Evolutionary conservation across 2,329 filamentous ascomycete genomes (phyloP).

Genomic region (Aspergillus nomiae): DNA sequence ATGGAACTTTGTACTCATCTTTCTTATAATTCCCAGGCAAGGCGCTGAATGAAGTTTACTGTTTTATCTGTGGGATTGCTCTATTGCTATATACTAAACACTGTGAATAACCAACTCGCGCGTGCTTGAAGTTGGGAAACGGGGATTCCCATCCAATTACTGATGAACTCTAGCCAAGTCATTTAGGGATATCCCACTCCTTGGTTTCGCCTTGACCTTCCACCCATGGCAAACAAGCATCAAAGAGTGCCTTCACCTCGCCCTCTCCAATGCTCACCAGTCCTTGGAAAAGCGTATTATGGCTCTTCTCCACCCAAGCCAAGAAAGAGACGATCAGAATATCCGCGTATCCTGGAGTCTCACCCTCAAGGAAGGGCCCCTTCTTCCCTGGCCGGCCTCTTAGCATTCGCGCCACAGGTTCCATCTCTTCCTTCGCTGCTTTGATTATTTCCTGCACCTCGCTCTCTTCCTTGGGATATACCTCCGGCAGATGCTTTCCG

Average conservation of each 20-base stretch:
- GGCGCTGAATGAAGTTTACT: slow-evolving; percentile 13
- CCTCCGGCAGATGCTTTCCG: slow-evolving; percentile 32
- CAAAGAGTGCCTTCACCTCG: slow-evolving; percentile 30
- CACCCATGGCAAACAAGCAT: slow-evolving; percentile 34
- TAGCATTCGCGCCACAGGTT: slow-evolving; percentile 28
- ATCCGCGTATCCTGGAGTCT: slow-evolving; percentile 34
- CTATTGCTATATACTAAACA: slow-evolving; percentile 2
- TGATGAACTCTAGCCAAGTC: background rate
- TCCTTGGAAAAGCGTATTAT: slow-evolving; percentile 25
- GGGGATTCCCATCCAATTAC: background rate
- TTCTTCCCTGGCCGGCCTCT: slow-evolving; percentile 31
- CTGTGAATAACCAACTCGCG: background rate
- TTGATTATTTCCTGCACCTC: slow-evolving; percentile 22
- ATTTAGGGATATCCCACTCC: slow-evolving; percentile 29
- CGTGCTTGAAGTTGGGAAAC: slow-evolving; percentile 1
- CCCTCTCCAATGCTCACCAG: slow-evolving; percentile 30
- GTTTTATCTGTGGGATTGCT: background rate
- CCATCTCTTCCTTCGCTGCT: slow-evolving; percentile 22
- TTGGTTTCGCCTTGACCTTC: slow-evolving; percentile 37
- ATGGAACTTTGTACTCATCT: slow-evolving; percentile 28
- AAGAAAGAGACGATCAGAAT: slow-evolving; percentile 27
- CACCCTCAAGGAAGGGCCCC: slow-evolving; percentile 38
- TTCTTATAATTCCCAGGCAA: slow-evolving; percentile 23
- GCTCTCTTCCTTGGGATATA: slow-evolving; percentile 27
- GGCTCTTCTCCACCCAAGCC: slow-evolving; percentile 28